Percentiles rank a stretch among this genome's conserved stretches.
phyloP scores from a whole-genome alignment of 1,139 yeast genomes.

The Protomyces inouyei region DNA sequence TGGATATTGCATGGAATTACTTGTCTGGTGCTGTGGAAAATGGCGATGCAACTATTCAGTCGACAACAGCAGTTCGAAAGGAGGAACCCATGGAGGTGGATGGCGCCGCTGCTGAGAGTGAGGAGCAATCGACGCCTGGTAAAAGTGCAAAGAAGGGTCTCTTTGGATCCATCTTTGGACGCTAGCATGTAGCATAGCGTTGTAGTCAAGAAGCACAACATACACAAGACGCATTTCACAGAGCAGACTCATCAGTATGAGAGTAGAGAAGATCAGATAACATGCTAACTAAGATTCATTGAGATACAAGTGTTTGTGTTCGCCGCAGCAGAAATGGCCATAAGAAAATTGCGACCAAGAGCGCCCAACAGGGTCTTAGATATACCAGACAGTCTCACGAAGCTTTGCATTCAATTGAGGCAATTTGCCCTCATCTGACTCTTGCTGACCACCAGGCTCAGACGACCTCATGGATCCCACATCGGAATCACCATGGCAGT shows the following conservation, averaged over 20 bases:
- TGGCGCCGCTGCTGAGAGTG: not conserved
- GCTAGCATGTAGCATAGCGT: not conserved
- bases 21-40: not conserved
- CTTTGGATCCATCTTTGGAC: not conserved
- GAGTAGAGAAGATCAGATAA: too few relatives aligned
- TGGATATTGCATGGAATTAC: conserved; percentile 25
- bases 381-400: conserved; percentile 25
- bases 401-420: conserved; percentile 7
- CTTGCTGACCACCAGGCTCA: not conserved
- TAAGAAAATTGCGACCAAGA: too few relatives aligned
- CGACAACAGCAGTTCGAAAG: not conserved
- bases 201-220: not conserved
- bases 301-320: too few relatives aligned
- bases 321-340: too few relatives aligned
- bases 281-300: too few relatives aligned
- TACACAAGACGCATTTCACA: too few relatives aligned
- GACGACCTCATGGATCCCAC: not conserved
- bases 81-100: not conserved
- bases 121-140: not conserved
- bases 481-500: conserved; percentile 23
- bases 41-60: not conserved
- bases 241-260: too few relatives aligned
- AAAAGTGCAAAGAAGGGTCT: not conserved
- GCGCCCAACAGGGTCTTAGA: not conserved
- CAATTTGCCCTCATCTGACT: not conserved